Percentiles rank a stretch among this genome's conserved stretches.
phyloP scores from a whole-genome alignment of 1,139 yeast species.

The Taphrina flavorubra region DNA sequence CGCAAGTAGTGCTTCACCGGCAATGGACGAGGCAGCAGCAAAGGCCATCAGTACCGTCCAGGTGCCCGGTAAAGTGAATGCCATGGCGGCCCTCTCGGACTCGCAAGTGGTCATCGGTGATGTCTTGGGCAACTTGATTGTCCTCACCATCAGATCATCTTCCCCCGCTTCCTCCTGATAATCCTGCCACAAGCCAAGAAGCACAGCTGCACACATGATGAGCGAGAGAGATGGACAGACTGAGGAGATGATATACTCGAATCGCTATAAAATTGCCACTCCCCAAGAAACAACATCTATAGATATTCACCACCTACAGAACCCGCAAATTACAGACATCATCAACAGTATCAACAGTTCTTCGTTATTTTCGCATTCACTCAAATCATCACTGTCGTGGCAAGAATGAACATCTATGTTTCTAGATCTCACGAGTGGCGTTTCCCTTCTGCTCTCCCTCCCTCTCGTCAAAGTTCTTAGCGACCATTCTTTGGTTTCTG shows the following conservation, averaged over 20 bases:
- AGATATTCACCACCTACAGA: neutral
- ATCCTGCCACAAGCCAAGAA: too few species aligned
- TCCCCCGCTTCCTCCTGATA: too few species aligned
- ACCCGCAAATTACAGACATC: neutral
- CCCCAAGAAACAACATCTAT: too few species aligned
- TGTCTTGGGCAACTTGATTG: conserved; percentile 54
- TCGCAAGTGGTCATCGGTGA: conserved; percentile 8
- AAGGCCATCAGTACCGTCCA: neutral
- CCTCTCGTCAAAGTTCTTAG: neutral
- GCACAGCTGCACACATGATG: too few species aligned
- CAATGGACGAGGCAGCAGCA: neutral
- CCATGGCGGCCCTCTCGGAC: conserved; percentile 8
- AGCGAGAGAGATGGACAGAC: too few species aligned
- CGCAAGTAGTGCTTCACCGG: neutral
- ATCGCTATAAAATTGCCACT: too few species aligned
- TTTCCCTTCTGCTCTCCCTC: neutral
- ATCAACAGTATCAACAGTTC: neutral
- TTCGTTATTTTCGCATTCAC: neutral
- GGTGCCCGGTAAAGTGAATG: conserved; percentile 18
- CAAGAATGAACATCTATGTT: neutral
- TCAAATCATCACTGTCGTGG: neutral
- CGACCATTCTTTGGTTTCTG: conserved; percentile 39
- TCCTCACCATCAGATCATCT: conserved; percentile 46
- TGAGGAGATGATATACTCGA: too few species aligned
- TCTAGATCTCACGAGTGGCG: neutral